These are phyloP conservation scores for Termitomyces sp. DNA, from an alignment of 768 basidiomycete genomes.

Conservation along the genomic window DNA sequence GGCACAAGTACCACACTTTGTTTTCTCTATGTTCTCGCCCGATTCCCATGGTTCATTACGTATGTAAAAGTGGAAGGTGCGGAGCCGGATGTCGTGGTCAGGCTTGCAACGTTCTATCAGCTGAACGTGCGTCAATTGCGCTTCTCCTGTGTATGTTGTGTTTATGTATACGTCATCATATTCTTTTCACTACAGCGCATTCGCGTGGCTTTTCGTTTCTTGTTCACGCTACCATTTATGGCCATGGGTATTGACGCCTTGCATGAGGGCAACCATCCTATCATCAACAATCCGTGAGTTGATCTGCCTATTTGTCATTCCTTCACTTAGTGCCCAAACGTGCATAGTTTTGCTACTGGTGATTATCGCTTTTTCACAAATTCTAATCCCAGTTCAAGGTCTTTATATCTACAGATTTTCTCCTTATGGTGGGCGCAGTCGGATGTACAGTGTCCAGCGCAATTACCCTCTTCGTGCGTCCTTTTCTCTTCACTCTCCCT, in stretches of 20 bases:
- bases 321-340: not conserved
- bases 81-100: slow-evolving; percentile 65
- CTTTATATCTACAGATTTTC: slow-evolving; percentile 42
- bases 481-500: not conserved
- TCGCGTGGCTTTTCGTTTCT: slow-evolving; percentile 70
- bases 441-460: slow-evolving; percentile 77
- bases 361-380: slow-evolving; percentile 14
- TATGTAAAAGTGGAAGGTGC: slow-evolving; percentile 72
- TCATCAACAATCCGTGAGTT: slow-evolving; percentile 55
- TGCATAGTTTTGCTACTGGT: slow-evolving; percentile 55
- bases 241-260: slow-evolving; percentile 60
- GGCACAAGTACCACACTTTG: slow-evolving; percentile 62
- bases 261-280: slow-evolving; percentile 35
- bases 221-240: slow-evolving; percentile 66
- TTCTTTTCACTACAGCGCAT: slow-evolving; percentile 37
- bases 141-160: not conserved
- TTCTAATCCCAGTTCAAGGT: not conserved
- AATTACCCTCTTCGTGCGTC: slow-evolving; percentile 69
- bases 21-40: slow-evolving; percentile 66
- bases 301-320: not conserved
- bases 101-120: slow-evolving; percentile 70
- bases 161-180: not conserved
- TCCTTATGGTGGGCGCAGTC: slow-evolving; percentile 65
- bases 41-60: slow-evolving; percentile 66
- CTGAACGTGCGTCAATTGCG: slow-evolving; percentile 57